Evolutionary conservation across 345 rosid species (phyloP), one percentile per base, ranked within the genome.

Genomic region (Pugionium dolabratum): DNA sequence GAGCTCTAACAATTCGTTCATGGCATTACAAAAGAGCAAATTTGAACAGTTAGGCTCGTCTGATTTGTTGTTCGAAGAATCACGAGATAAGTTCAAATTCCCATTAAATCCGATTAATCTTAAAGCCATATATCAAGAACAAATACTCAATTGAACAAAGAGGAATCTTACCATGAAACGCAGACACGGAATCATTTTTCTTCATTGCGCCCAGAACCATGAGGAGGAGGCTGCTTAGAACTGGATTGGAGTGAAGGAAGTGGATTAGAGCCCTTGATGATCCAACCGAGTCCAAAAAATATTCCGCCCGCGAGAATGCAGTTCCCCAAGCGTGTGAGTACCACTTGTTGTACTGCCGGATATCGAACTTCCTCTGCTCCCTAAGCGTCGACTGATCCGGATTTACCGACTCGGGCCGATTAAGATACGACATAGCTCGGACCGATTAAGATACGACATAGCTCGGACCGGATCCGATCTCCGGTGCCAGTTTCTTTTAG

Each of bases 321-420:
- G 96, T 80, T 2, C 97, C 97, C 98, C 97, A 87, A 4, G 96
- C 97, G 52, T 86, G 94, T 26, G 91, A 81, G 72, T 90, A 86
- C 96, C 96, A 86, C 61, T 52, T 75, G 46, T 90, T 85, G 67
- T 86, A 93, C 82, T 90, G 90, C 75, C 75, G 64, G 3, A 79
- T 85, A 5, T 90, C 97, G 63, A 58, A 90, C 75, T 80, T 86
- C 96, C 96, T 90, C 47, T 93, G 96, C 69, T 91, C 97, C 62
- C 93, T 73, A 42, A 86, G 74, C 8, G 95, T 83, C 26, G 84
- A 86, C 36, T 89, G 73, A 73, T 92, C 94, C 31, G 96, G 95
- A 66, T 74, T 92, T 34, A 72, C 11, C 18, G 72, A 4, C 4
- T 92, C 95, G 0, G 93, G 88, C 6, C 84, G 91, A 76, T 92